A percentile compares a stretch with the other conserved stretches of the same genome.
phyloP scores from a whole-genome alignment of 305 asterid species.

The Fraxinus platypoda region DNA sequence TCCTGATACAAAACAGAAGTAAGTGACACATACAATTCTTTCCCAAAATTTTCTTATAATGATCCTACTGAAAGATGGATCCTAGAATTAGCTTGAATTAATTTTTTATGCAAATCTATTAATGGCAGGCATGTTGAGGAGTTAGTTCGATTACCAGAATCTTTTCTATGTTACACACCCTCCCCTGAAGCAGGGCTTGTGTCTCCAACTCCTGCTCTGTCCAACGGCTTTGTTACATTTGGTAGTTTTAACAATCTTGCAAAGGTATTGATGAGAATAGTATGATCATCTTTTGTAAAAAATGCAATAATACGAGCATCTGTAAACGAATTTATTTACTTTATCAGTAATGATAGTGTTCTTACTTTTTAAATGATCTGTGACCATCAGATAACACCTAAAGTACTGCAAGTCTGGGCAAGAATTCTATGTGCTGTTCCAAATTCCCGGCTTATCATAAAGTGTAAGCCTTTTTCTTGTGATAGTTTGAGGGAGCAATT shows the following conservation, averaged over 20 bases:
- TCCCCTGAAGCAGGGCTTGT: constrained; percentile 97
- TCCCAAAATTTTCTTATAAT: constrained; percentile 2
- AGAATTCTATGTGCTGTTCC: constrained; percentile 94
- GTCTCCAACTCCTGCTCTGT: constrained; percentile 76
- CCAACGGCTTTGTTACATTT: constrained; percentile 92
- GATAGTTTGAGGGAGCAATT: constrained; percentile 89
- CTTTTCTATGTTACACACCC: constrained; percentile 95
- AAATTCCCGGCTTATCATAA: constrained; percentile 89
- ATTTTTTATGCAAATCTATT: constrained; percentile 20
- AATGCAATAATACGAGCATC: neutral
- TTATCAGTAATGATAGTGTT: constrained; percentile 1
- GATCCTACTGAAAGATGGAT: constrained; percentile 1
- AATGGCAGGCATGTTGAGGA: constrained; percentile 92
- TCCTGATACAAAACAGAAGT: constrained; percentile 80
- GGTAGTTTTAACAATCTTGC: constrained; percentile 99
- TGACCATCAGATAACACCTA: constrained; percentile 76
- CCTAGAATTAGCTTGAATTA: constrained; percentile 14
- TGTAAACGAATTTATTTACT: neutral
- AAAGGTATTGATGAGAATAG: constrained; percentile 54
- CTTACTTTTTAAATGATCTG: constrained; percentile 24
- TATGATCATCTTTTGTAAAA: neutral
- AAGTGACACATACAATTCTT: constrained; percentile 10
- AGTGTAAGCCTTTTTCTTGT: constrained; percentile 96
- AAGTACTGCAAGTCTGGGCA: constrained; percentile 97
- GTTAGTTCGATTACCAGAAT: constrained; percentile 72